Evolutionary conservation across 768 basidiomycete genomes (phyloP), one percentile per base, ranked within the genome.

Genomic region (Lactarius psammicola): DNA sequence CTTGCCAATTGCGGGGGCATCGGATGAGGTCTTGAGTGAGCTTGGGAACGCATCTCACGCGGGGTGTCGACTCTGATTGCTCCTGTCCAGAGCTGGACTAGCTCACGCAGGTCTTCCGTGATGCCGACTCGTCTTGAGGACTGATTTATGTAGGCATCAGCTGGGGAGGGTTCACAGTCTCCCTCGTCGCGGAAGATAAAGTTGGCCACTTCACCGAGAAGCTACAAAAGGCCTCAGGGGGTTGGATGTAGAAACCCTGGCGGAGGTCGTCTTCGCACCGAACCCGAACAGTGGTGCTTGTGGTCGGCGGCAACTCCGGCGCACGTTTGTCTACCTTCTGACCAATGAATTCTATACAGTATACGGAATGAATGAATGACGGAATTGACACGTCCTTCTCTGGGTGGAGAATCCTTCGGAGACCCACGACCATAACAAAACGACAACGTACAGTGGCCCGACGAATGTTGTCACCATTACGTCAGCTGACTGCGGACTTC

Each of bases 121-220:
- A 83, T 20, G 85, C 87, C 1, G 94, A 94, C 18, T 91, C 92
- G 4, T 83, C 36, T 38, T 10, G 51, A 59, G 30, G 55, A 33
- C 28, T 38, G 40, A 46, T 56, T 38, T 20, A 17, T 56, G 4
- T 66, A 90, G 90, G 91, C 33, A 93, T 93, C 0, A 93, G 92
- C 4, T 96, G 93, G 93, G 94, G 94, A 42, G 94, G 94, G 6
- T 94, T 92, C 72, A 90, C 89, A 0, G 88, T 95, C 26, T 92
- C 90, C 8, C 82, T 95, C 23, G 88, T 95, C 18, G 81, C 84
- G 8, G 87, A 89, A 71, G 75, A 78, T 23, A 71, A 83, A 53
- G 89, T 90, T 2, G 80, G 82, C 0, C 66, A 71, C 9, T 95
- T 95, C 74, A 87, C 94, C 55, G 72, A 77, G 67, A 79, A 80